Percentiles rank a stretch among this genome's conserved stretches.
These are phyloP conservation scores for Carallia pectinifolia DNA, from an alignment of 345 rosid genomes.

Conservation along the genomic window DNA sequence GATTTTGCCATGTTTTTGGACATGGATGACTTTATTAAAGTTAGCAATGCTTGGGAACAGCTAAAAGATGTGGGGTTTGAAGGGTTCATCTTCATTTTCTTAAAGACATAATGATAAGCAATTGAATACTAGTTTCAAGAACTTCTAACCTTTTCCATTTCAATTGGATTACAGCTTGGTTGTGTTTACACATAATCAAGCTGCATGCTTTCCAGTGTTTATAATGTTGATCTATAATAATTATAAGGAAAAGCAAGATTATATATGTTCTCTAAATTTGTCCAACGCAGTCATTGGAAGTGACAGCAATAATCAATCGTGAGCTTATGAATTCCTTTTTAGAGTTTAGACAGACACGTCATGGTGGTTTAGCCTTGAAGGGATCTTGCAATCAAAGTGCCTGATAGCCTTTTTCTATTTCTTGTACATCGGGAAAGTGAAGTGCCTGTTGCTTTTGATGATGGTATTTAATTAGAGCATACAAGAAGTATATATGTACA, in stretches of 20 bases:
- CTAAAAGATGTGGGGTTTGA: neutral
- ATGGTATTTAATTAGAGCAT: neutral
- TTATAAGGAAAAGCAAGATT: neutral
- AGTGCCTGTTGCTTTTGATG: neutral
- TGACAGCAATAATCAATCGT: neutral
- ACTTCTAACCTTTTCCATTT: neutral
- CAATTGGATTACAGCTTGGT: neutral
- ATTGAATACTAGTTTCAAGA: neutral
- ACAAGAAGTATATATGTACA: neutral
- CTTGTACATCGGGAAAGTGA: no score
- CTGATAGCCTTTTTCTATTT: neutral
- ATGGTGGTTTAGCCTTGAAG: neutral
- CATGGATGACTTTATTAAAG: neutral
- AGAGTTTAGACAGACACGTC: neutral
- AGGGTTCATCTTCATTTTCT: neutral
- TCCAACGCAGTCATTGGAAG: neutral
- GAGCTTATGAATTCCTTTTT: neutral
- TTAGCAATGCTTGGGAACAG: neutral
- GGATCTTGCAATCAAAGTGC: conserved; percentile 2
- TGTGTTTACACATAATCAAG: neutral
- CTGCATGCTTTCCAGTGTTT: no score
- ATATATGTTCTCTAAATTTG: neutral
- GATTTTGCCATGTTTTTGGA: conserved; percentile 2
- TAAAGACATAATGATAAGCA: neutral
- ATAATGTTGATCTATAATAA: neutral